Percentiles rank a stretch among this genome's conserved stretches.
Conservation (phyloP, 257 asterid genomes). For the Parsonsia alboflavescens region DNA sequence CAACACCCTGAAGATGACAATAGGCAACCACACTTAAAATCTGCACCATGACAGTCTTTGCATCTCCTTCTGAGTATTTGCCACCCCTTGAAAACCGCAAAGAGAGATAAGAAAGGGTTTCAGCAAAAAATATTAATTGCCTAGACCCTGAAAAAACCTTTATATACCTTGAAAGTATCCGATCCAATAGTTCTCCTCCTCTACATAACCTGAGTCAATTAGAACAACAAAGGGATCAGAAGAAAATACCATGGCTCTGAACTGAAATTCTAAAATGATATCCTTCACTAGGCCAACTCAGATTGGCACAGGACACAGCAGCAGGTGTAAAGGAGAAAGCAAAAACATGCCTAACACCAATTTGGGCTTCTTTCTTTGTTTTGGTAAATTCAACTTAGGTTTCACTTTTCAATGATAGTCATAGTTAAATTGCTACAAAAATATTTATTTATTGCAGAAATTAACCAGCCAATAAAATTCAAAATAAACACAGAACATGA, state of each 20-base stretch:
- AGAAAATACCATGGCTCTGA: background rate
- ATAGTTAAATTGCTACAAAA: background rate
- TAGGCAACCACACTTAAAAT: conserved; percentile 59
- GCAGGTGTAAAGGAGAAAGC: background rate
- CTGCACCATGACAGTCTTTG: conserved; percentile 58
- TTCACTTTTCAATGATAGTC: background rate
- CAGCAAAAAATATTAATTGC: background rate
- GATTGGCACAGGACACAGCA: background rate
- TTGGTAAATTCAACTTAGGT: background rate
- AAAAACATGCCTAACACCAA: background rate
- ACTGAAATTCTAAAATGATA: background rate
- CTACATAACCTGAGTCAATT: conserved; percentile 55
- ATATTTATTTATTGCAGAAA: background rate
- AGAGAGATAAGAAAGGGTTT: conserved; percentile 9
- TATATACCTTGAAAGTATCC: conserved; percentile 65
- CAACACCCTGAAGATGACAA: conserved; percentile 87
- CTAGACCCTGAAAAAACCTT: background rate
- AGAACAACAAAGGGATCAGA: conserved; percentile 8
- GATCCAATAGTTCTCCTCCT: conserved; percentile 82
- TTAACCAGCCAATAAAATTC: background rate
- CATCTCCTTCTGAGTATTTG: conserved; percentile 64
- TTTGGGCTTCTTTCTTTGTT: background rate
- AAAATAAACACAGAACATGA: background rate
- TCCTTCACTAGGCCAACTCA: background rate
- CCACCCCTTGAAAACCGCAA: conserved; percentile 49